Evolutionary conservation across 129 eudicot species (phyloP).

Genomic region (Helichrysum umbraculigerum): DNA sequence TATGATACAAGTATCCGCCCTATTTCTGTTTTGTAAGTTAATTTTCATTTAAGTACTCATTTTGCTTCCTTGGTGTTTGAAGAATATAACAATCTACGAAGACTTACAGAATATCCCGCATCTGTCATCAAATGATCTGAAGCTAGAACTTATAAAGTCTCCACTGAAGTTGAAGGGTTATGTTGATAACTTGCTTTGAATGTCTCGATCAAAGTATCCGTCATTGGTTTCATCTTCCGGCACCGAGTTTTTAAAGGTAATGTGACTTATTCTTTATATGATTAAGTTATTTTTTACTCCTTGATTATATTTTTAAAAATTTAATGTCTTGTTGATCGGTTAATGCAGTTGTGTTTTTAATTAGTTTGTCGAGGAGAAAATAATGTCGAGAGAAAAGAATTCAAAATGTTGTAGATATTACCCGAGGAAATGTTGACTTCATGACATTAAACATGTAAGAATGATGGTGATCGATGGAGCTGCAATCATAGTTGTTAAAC

Average conservation of each 20-base stretch:
- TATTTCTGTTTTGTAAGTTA: background rate
- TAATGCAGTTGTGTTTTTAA: background rate
- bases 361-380: constrained; percentile 42
- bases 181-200: constrained; percentile 44
- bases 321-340: background rate
- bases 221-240: constrained; percentile 46
- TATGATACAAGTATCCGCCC: background rate
- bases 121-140: constrained; percentile 18
- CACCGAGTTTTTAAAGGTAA: constrained; percentile 50
- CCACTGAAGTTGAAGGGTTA: constrained; percentile 31
- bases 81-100: constrained; percentile 49
- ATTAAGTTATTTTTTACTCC: background rate
- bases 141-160: constrained; percentile 44
- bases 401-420: constrained; percentile 57
- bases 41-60: background rate
- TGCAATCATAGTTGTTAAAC: no score
- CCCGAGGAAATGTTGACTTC: constrained; percentile 61
- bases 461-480: constrained; percentile 22
- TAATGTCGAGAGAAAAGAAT: constrained; percentile 41
- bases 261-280: background rate
- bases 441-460: constrained; percentile 42
- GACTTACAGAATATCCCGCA: constrained; percentile 30
- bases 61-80: constrained; percentile 19
- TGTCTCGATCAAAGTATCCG: constrained; percentile 35
- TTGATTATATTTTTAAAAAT: background rate